These are phyloP conservation scores for Viola pubescens DNA, from an alignment of 441 rosid genomes.

Conservation along the genomic window DNA sequence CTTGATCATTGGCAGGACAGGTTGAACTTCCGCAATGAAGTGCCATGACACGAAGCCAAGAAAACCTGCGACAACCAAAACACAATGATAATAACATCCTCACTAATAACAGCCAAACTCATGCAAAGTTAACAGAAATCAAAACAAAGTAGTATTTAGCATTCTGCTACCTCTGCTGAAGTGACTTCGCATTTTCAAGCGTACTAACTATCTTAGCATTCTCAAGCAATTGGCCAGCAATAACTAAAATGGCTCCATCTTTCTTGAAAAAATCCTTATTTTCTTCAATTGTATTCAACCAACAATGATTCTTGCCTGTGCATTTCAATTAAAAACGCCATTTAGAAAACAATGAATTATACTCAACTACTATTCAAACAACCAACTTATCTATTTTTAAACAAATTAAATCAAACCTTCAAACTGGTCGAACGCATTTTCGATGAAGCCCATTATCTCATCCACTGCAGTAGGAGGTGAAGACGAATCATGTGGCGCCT, in stretches of 20 bases:
- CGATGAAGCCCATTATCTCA: conserved; percentile 42
- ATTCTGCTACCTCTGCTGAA: conserved; percentile 63
- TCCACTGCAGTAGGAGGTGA: conserved; percentile 14
- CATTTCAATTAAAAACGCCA: conserved; percentile 13
- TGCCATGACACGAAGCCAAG: conserved; percentile 48
- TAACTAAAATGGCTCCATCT: conserved; percentile 43
- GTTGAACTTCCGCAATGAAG: conserved; percentile 43
- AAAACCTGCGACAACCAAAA: conserved; percentile 44
- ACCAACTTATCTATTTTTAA: not conserved
- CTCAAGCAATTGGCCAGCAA: conserved; percentile 43
- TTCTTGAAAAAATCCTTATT: conserved; percentile 33
- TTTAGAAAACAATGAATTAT: not conserved
- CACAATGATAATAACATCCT: not conserved
- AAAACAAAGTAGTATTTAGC: not conserved
- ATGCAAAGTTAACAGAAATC: too few relatives aligned
- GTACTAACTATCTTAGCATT: conserved; percentile 25
- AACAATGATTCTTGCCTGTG: conserved; percentile 65
- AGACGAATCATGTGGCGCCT: conserved; percentile 32
- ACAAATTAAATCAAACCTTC: conserved; percentile 37
- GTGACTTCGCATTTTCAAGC: conserved; percentile 57
- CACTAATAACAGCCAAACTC: too few relatives aligned
- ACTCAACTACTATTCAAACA: not conserved
- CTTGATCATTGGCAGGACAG: conserved; percentile 33
- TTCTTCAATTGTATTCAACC: conserved; percentile 55
- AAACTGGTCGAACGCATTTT: conserved; percentile 37